Evolutionary conservation across 2,329 filamentous ascomycete species (phyloP).

Genomic region (Alternaria ethzedia): DNA sequence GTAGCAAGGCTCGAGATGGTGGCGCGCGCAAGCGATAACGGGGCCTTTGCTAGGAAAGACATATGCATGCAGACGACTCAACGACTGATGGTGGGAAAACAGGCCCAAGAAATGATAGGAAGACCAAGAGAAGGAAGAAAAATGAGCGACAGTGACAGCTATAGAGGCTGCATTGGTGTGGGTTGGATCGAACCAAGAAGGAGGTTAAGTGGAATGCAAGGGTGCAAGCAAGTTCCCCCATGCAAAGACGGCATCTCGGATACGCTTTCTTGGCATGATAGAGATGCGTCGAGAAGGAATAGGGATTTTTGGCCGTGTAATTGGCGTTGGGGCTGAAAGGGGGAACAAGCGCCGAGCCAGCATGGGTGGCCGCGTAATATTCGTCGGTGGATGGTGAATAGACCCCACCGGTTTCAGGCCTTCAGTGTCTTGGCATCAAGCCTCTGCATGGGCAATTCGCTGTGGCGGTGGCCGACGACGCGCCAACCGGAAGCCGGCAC

Average conservation of each 20-base stretch:
- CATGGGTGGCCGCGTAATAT: conserved; percentile 38
- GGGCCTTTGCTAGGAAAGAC: conserved; percentile 34
- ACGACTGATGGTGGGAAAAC: conserved; percentile 12
- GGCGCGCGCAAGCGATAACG: conserved; percentile 34
- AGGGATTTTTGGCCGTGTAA: conserved; percentile 23
- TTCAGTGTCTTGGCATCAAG: conserved; percentile 25
- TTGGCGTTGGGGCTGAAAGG: conserved; percentile 26
- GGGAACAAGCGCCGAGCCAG: conserved; percentile 30
- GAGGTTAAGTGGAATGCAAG: conserved; percentile 32
- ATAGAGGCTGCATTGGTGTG: conserved; percentile 32
- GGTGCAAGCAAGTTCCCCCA: conserved; percentile 38
- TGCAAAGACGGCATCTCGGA: conserved; percentile 45
- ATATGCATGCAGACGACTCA: conserved; percentile 30
- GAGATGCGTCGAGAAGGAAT: conserved; percentile 26
- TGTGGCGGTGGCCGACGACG: conserved; percentile 11
- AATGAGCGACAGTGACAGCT: conserved; percentile 30
- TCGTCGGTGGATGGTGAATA: conserved; percentile 23
- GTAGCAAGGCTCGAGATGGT: conserved; percentile 25
- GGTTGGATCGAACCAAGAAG: conserved; percentile 22
- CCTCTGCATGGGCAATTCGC: conserved; percentile 5
- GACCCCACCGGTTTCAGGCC: conserved; percentile 32
- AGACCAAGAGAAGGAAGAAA: conserved; percentile 15
- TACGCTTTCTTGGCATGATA: conserved; percentile 36
- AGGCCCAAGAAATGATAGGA: conserved; percentile 1
- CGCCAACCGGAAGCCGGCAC: neutral